Percentiles rank a stretch among this genome's conserved stretches.
Conservation (phyloP, 768 basidiomycete genomes). For the Boletellus ananas region DNA sequence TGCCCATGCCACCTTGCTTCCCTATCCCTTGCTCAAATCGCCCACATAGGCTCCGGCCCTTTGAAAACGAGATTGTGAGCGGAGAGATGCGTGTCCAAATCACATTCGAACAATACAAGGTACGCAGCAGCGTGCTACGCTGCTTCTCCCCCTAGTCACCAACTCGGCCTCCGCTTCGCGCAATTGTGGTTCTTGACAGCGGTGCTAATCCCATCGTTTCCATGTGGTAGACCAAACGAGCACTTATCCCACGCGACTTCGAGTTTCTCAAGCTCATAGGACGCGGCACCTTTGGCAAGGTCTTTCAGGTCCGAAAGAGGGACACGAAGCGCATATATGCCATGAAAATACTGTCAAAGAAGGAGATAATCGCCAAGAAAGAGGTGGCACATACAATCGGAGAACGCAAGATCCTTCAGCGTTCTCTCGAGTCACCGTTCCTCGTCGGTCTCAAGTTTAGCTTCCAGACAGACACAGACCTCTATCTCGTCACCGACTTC, state of each 20-base stretch:
- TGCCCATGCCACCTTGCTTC: slow-evolving; percentile 7
- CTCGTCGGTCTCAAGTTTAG: slow-evolving; percentile 97
- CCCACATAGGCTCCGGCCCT: slow-evolving; percentile 58
- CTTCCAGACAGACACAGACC: slow-evolving; percentile 93
- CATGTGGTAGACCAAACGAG: slow-evolving; percentile 65
- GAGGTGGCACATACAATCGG: slow-evolving; percentile 99
- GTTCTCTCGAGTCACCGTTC: slow-evolving; percentile 91
- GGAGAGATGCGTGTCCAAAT: slow-evolving; percentile 95
- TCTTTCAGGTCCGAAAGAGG: slow-evolving; percentile 97
- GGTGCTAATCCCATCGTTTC: slow-evolving; percentile 14
- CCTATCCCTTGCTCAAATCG: slow-evolving; percentile 13
- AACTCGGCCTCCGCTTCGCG: slow-evolving; percentile 23
- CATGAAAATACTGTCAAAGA: slow-evolving; percentile 98
- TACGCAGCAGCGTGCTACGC: slow-evolving; percentile 31
- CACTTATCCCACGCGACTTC: slow-evolving; percentile 92
- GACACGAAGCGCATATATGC: slow-evolving; percentile 99
- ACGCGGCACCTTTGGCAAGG: slow-evolving; percentile 95
- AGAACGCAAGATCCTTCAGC: slow-evolving; percentile 96
- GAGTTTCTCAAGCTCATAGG: slow-evolving; percentile 99
- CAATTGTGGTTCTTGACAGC: slow-evolving; percentile 19
- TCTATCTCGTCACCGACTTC: slow-evolving; percentile 98
- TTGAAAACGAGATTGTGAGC: slow-evolving; percentile 77
- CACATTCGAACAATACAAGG: slow-evolving; percentile 89
- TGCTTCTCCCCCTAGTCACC: slow-evolving; percentile 24
- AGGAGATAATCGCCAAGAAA: slow-evolving; percentile 98